phyloP scores from a whole-genome alignment of 2,329 filamentous ascomycete species.

The Sphaerostilbella broomeana region DNA sequence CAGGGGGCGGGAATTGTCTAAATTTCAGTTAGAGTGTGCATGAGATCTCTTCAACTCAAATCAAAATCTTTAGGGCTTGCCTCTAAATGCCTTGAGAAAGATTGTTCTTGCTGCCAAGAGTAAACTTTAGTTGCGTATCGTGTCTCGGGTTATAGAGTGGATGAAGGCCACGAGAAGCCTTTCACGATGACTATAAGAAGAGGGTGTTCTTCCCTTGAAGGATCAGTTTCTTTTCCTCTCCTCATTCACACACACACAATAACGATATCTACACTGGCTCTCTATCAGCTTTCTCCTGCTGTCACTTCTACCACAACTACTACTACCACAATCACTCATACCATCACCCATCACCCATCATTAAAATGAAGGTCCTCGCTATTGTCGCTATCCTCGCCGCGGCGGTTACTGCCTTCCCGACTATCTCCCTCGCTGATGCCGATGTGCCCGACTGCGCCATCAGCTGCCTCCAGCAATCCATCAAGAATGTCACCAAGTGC shows the following conservation, averaged over 20 bases:
- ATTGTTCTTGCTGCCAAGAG: no score
- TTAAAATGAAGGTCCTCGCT: neutral
- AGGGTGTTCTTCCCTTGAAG: neutral
- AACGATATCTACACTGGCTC: no score
- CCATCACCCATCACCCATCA: neutral
- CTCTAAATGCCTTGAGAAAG: no score
- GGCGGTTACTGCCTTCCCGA: neutral
- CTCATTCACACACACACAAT: no score
- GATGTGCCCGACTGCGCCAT: neutral
- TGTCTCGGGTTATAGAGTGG: no score
- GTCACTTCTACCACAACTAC: neutral
- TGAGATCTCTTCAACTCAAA: no score
- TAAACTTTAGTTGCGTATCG: no score
- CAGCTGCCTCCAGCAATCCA: neutral
- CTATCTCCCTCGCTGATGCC: neutral
- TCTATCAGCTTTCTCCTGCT: neutral
- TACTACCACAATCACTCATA: neutral
- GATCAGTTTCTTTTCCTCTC: neutral
- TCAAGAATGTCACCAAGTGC: conserved; percentile 1
- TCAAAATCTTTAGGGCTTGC: no score
- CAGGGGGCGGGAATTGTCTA: no score
- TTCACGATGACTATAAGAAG: neutral
- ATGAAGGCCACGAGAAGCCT: neutral
- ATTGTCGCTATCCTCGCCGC: neutral
- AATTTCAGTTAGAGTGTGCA: no score